Conservation (phyloP, 2,329 filamentous ascomycete species). For the Dactylellina parvicollis region DNA sequence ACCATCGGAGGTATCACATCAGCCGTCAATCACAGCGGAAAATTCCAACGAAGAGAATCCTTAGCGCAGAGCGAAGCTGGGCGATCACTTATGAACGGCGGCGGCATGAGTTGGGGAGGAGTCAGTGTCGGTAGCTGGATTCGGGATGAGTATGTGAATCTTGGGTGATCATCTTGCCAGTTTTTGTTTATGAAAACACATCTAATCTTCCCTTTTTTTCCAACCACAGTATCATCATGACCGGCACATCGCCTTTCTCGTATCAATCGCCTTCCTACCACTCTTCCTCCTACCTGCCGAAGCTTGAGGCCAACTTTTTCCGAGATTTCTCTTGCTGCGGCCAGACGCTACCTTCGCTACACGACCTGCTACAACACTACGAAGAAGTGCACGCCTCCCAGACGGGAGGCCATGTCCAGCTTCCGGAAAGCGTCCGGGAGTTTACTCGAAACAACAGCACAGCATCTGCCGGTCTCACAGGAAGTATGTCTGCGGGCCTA, state of each 20-base stretch:
- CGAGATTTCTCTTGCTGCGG: slow-evolving; percentile 96
- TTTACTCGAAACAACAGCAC: slow-evolving; percentile 63
- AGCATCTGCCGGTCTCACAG: slow-evolving; percentile 62
- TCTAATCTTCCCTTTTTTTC: slow-evolving; percentile 23
- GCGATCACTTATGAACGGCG: slow-evolving; percentile 63
- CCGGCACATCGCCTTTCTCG: slow-evolving; percentile 90
- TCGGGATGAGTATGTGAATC: slow-evolving; percentile 86
- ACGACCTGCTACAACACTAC: slow-evolving; percentile 95
- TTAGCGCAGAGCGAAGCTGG: slow-evolving; percentile 66
- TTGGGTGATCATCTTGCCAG: background rate
- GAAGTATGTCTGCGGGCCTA: slow-evolving; percentile 64
- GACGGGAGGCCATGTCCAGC: slow-evolving; percentile 59
- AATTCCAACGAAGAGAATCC: slow-evolving; percentile 48
- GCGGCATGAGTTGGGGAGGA: slow-evolving; percentile 96
- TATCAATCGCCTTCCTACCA: slow-evolving; percentile 95
- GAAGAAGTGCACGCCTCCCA: slow-evolving; percentile 90
- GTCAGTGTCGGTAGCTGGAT: slow-evolving; percentile 97
- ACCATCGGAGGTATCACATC: slow-evolving; percentile 47
- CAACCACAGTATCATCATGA: slow-evolving; percentile 82
- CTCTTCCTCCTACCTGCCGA: slow-evolving; percentile 94
- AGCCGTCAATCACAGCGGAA: slow-evolving; percentile 51
- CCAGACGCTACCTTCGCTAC: slow-evolving; percentile 85
- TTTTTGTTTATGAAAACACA: slow-evolving; percentile 7
- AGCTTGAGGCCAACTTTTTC: slow-evolving; percentile 97
- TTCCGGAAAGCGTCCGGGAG: slow-evolving; percentile 49